Base-by-base conservation (phyloP, 148 eudicot species). In the Pouteria glomerata region DNA sequence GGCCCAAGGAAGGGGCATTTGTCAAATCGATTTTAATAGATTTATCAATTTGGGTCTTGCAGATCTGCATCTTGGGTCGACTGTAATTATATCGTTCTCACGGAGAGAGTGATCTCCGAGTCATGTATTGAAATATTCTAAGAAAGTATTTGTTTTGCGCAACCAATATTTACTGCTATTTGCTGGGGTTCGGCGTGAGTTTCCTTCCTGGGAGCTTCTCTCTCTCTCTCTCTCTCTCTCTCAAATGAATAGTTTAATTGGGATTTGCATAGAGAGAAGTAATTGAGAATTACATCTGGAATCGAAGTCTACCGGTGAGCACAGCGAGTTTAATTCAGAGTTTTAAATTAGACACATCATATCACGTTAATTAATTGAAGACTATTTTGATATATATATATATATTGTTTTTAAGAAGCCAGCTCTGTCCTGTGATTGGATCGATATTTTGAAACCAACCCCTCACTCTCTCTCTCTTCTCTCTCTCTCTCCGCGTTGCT, bases 401-500 rank as follows among this genome's bases (percentile, higher is more conserved):
- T 51, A 55, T 65, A 44, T 70, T 57, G 30, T 56, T 42, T 45
- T 56, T 71, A 64, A 42, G 64, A 55, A 57, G 64, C 51, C n/a
- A 41, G 58, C 24, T 35, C 16, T 70, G 50, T 33, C 42, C n/a
- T n/a, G 68, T 53, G 50, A 47, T 78, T 69, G 51, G 66, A 62
- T 50, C 77, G 55, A 69, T 74, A 66, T 61, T 60, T 4, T n/a
- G n/a, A n/a, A n/a, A n/a, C n/a, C n/a, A n/a, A n/a, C n/a, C n/a
- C n/a, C n/a, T n/a, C n/a, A n/a, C n/a, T n/a, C n/a, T n/a, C n/a
- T n/a, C n/a, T n/a, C n/a, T n/a, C n/a, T n/a, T n/a, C n/a, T n/a
- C n/a, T n/a, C n/a, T n/a, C n/a, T n/a, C n/a, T n/a, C n/a, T 41
- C 69, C 47, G 50, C 33, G 73, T 57, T 41, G n/a, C 72, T 69